These are phyloP conservation scores for Fusarium sp. DNA, from an alignment of 2,329 filamentous ascomycete species.

Conservation along the genomic window DNA sequence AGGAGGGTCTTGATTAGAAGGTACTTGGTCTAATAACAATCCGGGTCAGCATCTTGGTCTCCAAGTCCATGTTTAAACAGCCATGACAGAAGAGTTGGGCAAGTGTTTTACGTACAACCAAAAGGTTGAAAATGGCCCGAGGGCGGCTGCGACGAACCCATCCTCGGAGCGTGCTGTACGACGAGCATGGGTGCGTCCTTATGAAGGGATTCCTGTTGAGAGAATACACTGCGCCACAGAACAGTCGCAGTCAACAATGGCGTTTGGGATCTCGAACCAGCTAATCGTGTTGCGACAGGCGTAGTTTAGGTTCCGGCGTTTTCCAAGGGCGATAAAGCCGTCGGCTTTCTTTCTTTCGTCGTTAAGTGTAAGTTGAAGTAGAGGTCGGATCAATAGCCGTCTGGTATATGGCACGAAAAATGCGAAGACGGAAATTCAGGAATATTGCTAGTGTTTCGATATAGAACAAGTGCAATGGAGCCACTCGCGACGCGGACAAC, in stretches of 20 bases:
- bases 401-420: constrained; percentile 6
- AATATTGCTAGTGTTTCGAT: not conserved
- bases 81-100: not conserved
- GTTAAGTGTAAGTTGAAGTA: constrained; percentile 12
- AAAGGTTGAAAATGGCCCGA: constrained; percentile 69
- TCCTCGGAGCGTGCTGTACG: constrained; percentile 64
- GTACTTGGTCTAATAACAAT: constrained; percentile 56
- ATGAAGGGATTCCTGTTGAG: constrained; percentile 18
- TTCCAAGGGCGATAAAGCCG: not conserved
- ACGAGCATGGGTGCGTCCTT: constrained; percentile 66
- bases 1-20: constrained; percentile 58
- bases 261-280: not conserved
- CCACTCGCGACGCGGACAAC: not conserved
- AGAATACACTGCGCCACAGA: constrained; percentile 8
- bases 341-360: constrained; percentile 3
- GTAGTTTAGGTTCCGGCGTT: not conserved
- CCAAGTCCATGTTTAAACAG: not conserved
- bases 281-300: not conserved
- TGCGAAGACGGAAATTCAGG: not conserved
- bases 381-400: not conserved
- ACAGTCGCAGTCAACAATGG: constrained; percentile 6
- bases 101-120: constrained; percentile 67
- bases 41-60: constrained; percentile 42
- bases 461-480: not conserved
- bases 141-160: constrained; percentile 68